Evolutionary conservation across 163 green algal species (phyloP).

Genomic region (Scenedesmus sp.): DNA sequence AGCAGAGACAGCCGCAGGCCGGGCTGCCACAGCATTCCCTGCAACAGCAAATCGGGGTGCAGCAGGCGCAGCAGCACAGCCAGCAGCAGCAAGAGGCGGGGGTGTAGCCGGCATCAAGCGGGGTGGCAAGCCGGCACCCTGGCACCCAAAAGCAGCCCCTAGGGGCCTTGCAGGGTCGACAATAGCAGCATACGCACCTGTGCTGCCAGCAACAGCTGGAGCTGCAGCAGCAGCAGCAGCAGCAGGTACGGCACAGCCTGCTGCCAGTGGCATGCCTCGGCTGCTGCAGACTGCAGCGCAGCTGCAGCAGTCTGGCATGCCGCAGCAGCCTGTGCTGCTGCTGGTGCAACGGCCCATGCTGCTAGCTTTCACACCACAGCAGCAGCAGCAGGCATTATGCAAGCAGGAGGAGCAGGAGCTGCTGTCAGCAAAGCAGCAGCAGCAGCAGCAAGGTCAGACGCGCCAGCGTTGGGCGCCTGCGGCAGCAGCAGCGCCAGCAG

Average conservation of each 20-base stretch:
- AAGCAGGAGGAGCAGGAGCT: too few species aligned
- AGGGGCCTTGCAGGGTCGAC: neutral
- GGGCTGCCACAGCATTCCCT: neutral
- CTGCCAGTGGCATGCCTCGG: neutral
- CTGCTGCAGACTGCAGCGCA: neutral
- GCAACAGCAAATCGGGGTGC: neutral
- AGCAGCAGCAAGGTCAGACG: too few species aligned
- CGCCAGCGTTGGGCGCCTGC: neutral
- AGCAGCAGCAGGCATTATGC: neutral
- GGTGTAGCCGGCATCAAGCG: neutral
- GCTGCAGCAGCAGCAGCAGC: neutral
- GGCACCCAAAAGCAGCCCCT: neutral
- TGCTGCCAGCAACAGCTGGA: neutral
- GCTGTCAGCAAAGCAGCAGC: too few species aligned
- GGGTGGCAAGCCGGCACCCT: neutral
- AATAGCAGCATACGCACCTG: neutral
- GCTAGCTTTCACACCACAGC: too few species aligned
- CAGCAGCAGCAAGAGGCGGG: neutral
- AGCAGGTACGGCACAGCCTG: neutral
- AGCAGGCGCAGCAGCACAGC: neutral
- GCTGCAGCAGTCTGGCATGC: neutral
- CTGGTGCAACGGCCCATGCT: neutral
- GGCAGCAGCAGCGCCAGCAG: neutral
- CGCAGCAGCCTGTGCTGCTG: neutral
- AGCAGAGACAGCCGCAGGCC: neutral